Conservation (phyloP, 495 filamentous ascomycete genomes). For the Lophiotrema nucula region DNA sequence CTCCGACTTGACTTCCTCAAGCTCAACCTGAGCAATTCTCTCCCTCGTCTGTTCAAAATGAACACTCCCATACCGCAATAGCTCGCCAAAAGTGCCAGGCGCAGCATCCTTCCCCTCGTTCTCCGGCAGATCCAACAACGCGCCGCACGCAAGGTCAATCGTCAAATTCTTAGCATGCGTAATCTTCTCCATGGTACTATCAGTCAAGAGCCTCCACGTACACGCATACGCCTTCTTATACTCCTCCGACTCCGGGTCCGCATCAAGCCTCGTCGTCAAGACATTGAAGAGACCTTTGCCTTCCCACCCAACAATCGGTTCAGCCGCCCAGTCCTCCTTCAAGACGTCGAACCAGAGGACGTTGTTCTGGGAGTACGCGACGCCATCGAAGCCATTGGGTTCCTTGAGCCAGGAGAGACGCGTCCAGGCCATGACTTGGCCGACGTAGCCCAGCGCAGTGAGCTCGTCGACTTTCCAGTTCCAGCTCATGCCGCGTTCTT, state of each 20-base stretch:
- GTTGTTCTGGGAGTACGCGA: constrained; percentile 18
- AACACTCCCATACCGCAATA: constrained; percentile 43
- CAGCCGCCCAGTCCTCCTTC: constrained; percentile 15
- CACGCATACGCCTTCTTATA: constrained; percentile 17
- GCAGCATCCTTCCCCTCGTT: constrained; percentile 38
- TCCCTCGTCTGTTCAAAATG: constrained; percentile 40
- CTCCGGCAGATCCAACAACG: constrained; percentile 39
- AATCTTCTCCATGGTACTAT: constrained; percentile 19
- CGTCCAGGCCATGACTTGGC: constrained; percentile 21
- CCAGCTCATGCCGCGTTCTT: constrained; percentile 16
- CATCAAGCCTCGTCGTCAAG: constrained; percentile 4
- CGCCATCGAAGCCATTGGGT: constrained; percentile 22
- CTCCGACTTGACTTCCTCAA: too few species aligned
- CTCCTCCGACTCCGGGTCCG: constrained; percentile 10
- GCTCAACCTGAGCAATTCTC: constrained; percentile 21
- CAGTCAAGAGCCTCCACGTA: constrained; percentile 16
- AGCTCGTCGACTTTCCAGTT: constrained; percentile 16
- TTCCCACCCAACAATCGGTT: constrained; percentile 18
- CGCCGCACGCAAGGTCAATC: constrained; percentile 26
- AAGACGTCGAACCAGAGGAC: constrained; percentile 15
- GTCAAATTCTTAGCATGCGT: constrained; percentile 15
- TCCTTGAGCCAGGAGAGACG: constrained; percentile 21
- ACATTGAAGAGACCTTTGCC: constrained; percentile 12
- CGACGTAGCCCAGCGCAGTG: constrained; percentile 14
- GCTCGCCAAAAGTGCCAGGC: constrained; percentile 43